Percentiles rank a stretch among this genome's conserved stretches.
Conservation (phyloP, 2,329 filamentous ascomycete species). For the Daldinia sp. region DNA sequence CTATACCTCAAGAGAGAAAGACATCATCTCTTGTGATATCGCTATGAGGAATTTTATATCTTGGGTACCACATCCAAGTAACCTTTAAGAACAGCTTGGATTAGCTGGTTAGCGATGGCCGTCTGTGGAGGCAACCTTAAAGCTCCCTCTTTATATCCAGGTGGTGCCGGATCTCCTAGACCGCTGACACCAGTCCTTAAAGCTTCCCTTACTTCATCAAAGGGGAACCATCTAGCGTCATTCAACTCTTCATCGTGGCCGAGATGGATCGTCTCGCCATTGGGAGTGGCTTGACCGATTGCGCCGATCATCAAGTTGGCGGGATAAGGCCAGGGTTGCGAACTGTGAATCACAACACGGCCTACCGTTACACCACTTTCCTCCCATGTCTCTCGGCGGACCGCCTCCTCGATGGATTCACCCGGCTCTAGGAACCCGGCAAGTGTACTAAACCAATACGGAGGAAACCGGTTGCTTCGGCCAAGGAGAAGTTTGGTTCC, state of each 20-base stretch:
- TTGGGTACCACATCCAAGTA: slow-evolving; percentile 68
- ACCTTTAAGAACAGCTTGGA: slow-evolving; percentile 80
- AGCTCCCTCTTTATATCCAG: slow-evolving; percentile 77
- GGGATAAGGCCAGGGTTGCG: slow-evolving; percentile 89
- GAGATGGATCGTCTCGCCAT: slow-evolving; percentile 80
- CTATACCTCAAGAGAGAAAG: background rate
- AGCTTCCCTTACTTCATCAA: slow-evolving; percentile 82
- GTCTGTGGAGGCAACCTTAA: slow-evolving; percentile 84
- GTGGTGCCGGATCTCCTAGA: slow-evolving; percentile 69
- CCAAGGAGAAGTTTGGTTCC: slow-evolving; percentile 83
- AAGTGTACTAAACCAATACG: slow-evolving; percentile 86
- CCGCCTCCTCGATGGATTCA: slow-evolving; percentile 85
- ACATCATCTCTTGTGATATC: background rate
- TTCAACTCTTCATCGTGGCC: slow-evolving; percentile 92
- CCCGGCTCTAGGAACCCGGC: slow-evolving; percentile 87
- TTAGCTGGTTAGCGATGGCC: slow-evolving; percentile 90
- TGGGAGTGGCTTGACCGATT: slow-evolving; percentile 82
- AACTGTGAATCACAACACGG: slow-evolving; percentile 81
- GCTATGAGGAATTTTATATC: slow-evolving; percentile 53
- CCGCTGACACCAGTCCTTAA: slow-evolving; percentile 72
- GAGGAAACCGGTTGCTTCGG: slow-evolving; percentile 83
- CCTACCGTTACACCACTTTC: slow-evolving; percentile 81
- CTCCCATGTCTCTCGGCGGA: slow-evolving; percentile 85
- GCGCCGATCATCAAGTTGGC: slow-evolving; percentile 87
- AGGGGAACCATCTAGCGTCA: slow-evolving; percentile 84